Evolutionary conservation across 306 rosid species (phyloP).

Genomic region (Oxytropis ochrocephala): DNA sequence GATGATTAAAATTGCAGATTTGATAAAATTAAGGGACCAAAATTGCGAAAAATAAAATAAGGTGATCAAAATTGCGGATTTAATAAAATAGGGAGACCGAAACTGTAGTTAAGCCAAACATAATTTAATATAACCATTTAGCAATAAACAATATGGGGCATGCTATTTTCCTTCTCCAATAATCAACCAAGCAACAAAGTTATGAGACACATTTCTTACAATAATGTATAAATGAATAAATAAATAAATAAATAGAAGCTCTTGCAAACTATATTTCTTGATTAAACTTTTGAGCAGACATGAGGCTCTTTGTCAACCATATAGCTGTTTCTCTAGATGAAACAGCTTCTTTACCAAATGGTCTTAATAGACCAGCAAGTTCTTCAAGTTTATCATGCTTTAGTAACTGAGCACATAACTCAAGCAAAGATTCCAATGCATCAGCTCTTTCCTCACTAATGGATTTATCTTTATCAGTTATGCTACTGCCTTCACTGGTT

Average conservation of each 20-base stretch:
- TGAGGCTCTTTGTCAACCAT: constrained; percentile 81
- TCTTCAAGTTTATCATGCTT: constrained; percentile 87
- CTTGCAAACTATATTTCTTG: constrained; percentile 43
- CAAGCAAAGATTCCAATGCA: constrained; percentile 83
- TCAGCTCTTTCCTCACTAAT: constrained; percentile 60
- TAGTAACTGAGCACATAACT: constrained; percentile 78
- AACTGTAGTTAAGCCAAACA: too few species aligned
- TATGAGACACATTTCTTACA: constrained; percentile 26
- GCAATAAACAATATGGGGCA: constrained; percentile 24
- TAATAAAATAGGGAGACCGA: too few species aligned
- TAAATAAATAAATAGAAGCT: neutral
- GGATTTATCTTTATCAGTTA: constrained; percentile 29
- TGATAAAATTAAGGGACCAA: too few species aligned
- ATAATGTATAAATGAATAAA: constrained; percentile 19
- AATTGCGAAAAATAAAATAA: too few species aligned
- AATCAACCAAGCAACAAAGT: constrained; percentile 39
- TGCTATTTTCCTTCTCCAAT: constrained; percentile 30
- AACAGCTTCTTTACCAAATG: constrained; percentile 77
- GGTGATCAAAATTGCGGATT: too few species aligned
- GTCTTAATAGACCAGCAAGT: constrained; percentile 79
- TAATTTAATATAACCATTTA: constrained; percentile 6
- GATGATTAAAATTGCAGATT: too few species aligned
- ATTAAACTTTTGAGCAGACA: constrained; percentile 59
- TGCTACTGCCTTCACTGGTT: neutral
- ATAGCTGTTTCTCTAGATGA: constrained; percentile 96